phyloP scores from a whole-genome alignment of 1,139 yeast species.

The Spathaspora sp. region DNA sequence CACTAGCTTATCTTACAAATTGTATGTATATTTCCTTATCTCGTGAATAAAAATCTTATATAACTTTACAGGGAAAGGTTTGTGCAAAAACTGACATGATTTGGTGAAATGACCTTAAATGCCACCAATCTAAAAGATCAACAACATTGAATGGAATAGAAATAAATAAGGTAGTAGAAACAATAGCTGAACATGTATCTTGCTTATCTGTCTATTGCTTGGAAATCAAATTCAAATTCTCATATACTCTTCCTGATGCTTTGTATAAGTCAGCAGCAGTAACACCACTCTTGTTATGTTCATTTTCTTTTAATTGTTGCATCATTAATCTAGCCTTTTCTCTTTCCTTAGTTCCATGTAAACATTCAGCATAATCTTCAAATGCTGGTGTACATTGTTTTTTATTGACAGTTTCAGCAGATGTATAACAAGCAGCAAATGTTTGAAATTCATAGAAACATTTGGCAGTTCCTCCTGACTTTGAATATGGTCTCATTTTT shows the following conservation, averaged over 20 bases:
- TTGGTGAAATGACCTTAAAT: not conserved
- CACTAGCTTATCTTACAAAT: not conserved
- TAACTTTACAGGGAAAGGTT: not conserved
- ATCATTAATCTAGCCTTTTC: conserved; percentile 47
- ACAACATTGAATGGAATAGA: not conserved
- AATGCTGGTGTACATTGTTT: conserved; percentile 46
- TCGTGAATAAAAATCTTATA: not conserved
- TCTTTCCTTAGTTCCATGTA: conserved; percentile 50
- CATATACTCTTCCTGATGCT: conserved; percentile 44
- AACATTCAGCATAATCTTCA: conserved; percentile 51
- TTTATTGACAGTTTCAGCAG: conserved; percentile 44
- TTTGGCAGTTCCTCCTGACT: conserved; percentile 51
- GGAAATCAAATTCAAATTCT: conserved; percentile 46
- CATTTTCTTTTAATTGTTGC: conserved; percentile 49
- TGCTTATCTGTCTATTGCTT: conserved; percentile 11
- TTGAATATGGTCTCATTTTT: conserved; percentile 49
- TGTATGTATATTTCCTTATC: not conserved
- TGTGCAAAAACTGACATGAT: not conserved
- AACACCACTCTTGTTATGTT: conserved; percentile 38
- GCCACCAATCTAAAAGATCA: not conserved
- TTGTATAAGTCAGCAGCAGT: conserved; percentile 47
- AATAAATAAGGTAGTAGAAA: not conserved
- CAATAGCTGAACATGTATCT: not conserved
- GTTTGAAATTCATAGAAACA: conserved; percentile 52
- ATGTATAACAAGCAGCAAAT: conserved; percentile 46